Base-by-base conservation (phyloP, 768 basidiomycete genomes). In the Leccinum boreale region DNA sequence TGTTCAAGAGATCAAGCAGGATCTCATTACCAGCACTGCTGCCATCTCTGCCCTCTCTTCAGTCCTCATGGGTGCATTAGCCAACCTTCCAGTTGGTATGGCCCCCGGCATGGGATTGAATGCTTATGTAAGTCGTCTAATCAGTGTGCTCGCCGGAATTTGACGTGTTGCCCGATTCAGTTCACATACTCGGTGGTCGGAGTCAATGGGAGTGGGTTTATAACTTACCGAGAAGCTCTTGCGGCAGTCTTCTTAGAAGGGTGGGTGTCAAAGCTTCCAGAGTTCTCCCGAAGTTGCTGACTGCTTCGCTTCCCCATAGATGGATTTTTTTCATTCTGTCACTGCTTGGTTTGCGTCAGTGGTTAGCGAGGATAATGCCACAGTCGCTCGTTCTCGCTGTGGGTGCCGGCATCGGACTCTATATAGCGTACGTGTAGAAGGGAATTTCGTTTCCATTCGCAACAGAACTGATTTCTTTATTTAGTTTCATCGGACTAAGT, bases 151-250 rank as follows among this genome's bases (percentile, higher is more conserved):
- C 23, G 14, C 10, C 3, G 14, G 24, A 21, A 36, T 21, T 23
- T 58, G 26, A 62, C 57, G 53, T 31, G 48, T 52, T 46, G 8
- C 9, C 5, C n/a, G 35, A 49, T 15, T 5, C 66, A 92, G 88
- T 93, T 94, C 73, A 79, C 92, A 3, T 94, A 92, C 73, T 92
- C 90, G 17, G 85, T 94, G 14, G 92, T 94, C 24, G 92, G 92
- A 12, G 87, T 86, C 75, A 87, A 92, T 64, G 92, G 92, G 3
- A 79, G 80, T 50, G 78, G 79, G 8, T 78, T 81, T 52, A 85
- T 93, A 67, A 78, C 81, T 9, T 94, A 92, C 69, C 78, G 80
- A 14, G 89, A 94, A 73, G 92, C 92, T 0, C 79, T 93, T 19
- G 84, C 86, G 14, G 92, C 92, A 23, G 89, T 94, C 46, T 94